Base-by-base conservation (phyloP, 805 yeast species). In the Pichia gijzeniarum region DNA sequence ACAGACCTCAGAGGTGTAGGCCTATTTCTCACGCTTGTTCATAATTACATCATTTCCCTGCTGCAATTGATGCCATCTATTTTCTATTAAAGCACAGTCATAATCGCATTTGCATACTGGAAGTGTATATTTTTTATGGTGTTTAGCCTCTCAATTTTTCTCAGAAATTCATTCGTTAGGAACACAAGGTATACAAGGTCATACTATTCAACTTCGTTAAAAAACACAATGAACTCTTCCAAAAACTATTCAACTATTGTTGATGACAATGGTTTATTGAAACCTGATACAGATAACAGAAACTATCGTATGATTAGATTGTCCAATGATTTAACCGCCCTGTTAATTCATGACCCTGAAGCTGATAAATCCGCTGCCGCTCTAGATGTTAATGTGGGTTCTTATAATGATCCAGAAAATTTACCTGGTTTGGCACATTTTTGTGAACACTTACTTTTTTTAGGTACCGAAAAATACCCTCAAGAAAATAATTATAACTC, bases 381-480 rank as follows among this genome's bases (percentile, higher is more conserved):
- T 0, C 62, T 85, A 46, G 93, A 85, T 57, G 91, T 85, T 12
- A 76, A 82, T 53, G 84, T 82, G 18, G 95, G 95, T 10, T 72
- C 91, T 2, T 81, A 81, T 59, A 75, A 80, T 47, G 95, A 85
- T 59, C 81, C 79, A 21, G 70, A 73, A 43, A 61, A 68, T 12
- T 58, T 83, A 25, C 80, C 85, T 4, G 95, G 95, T 3, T 66
- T 85, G 47, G 95, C 95, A 6, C 95, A 85, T 66, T 85, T 85
- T 58, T 77, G 82, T 59, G 84, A 78, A 55, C 84, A 85, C 62
- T 69, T 85, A 49, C 68, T 84, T 49, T 84, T 84, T 62, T 81
- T 84, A 87, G 91, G 91, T 18, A 84, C 91, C 5, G 70, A 73
- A 49, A 83, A 83, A 62, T 84, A 79, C 57, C 93, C 91, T 1